These are phyloP conservation scores for Talaromyces nanjingensis DNA, from an alignment of 495 filamentous ascomycete species.

Conservation along the genomic window DNA sequence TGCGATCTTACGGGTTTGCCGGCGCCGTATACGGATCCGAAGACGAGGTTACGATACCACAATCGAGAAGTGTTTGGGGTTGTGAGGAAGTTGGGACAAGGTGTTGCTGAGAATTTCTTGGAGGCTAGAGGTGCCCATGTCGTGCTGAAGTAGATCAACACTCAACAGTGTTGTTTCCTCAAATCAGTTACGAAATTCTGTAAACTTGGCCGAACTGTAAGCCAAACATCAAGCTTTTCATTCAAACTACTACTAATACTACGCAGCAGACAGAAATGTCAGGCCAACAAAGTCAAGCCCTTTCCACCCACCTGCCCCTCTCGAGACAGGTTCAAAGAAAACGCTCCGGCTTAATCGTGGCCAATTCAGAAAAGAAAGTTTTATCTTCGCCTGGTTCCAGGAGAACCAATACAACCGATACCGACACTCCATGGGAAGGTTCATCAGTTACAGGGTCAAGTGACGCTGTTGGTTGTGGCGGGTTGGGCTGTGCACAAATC, in stretches of 20 bases:
- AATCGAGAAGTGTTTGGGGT: slow-evolving; percentile 82
- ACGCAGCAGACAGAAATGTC: slow-evolving; percentile 21
- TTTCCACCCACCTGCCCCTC: slow-evolving; percentile 74
- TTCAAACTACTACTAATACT: too few relatives aligned
- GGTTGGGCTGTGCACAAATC: background rate
- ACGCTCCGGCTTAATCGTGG: slow-evolving; percentile 97
- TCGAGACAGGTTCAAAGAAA: slow-evolving; percentile 68
- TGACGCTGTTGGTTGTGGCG: slow-evolving; percentile 51
- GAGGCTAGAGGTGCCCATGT: slow-evolving; percentile 88
- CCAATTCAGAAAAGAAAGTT: slow-evolving; percentile 28
- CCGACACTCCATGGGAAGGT: slow-evolving; percentile 39
- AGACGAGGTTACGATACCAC: slow-evolving; percentile 84
- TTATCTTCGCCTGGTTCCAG: slow-evolving; percentile 47
- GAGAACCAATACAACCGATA: slow-evolving; percentile 41
- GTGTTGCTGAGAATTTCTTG: slow-evolving; percentile 76
- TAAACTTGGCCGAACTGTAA: background rate
- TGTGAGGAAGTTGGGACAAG: slow-evolving; percentile 68
- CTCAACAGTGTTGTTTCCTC: background rate
- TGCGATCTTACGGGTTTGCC: slow-evolving; percentile 92
- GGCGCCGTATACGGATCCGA: slow-evolving; percentile 86
- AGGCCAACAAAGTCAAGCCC: slow-evolving; percentile 87
- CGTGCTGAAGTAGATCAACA: slow-evolving; percentile 63
- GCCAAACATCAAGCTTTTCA: background rate
- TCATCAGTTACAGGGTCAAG: slow-evolving; percentile 49
- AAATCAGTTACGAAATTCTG: background rate